Percentiles rank a stretch among this genome's conserved stretches.
These are phyloP conservation scores for Ceratocystis alfenasii DNA, from an alignment of 2,329 filamentous ascomycete species.

Conservation along the genomic window DNA sequence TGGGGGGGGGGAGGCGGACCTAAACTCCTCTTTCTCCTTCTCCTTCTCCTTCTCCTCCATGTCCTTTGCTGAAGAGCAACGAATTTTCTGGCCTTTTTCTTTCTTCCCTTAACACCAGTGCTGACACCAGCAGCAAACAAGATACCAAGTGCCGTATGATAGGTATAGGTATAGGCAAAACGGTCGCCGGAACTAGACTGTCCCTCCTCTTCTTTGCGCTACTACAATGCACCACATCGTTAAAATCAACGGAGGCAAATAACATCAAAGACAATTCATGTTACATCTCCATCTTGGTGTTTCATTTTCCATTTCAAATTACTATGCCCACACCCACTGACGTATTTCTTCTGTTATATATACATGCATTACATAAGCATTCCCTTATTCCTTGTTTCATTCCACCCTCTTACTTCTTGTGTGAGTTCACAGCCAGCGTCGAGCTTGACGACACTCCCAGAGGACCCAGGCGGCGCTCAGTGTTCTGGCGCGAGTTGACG, in stretches of 20 bases:
- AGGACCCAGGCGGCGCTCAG: slow-evolving; percentile 43
- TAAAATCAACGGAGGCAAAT: no score
- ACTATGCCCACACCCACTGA: background rate
- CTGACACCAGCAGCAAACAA: no score
- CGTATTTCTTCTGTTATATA: background rate
- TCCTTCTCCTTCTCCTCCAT: no score
- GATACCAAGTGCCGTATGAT: background rate
- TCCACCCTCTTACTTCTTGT: slow-evolving; percentile 11
- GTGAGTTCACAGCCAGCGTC: slow-evolving; percentile 10
- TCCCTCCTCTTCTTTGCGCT: background rate
- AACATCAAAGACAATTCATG: no score
- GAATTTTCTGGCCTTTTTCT: no score
- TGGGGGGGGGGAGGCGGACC: background rate
- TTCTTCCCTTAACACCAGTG: no score
- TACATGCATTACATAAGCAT: background rate
- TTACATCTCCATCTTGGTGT: no score
- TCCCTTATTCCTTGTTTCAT: background rate
- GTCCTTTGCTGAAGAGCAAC: no score
- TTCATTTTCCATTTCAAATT: no score
- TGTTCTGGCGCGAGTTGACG: slow-evolving; percentile 67
- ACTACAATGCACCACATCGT: no score
- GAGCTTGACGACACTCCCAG: slow-evolving; percentile 14
- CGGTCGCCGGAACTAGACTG: background rate
- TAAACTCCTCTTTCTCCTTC: no score
- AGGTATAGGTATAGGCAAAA: no score